Evolutionary conservation across 2,329 filamentous ascomycete genomes (phyloP).

Genomic region (Reticulascus tulasneorum): DNA sequence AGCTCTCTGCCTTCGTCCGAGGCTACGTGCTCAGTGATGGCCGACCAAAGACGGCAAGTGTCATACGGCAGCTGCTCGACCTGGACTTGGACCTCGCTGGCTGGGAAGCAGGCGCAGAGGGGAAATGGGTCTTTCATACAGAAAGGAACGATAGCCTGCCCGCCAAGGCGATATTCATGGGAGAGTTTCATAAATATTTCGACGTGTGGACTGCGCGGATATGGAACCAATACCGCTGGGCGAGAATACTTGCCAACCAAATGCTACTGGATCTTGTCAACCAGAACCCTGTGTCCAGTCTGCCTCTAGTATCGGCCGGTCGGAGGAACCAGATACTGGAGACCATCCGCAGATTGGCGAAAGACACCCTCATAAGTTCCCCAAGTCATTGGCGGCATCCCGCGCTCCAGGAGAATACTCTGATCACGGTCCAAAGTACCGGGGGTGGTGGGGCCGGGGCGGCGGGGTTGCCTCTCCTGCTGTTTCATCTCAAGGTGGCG

Average conservation of each 20-base stretch:
- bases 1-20: conserved; percentile 32
- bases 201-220: conserved; percentile 50
- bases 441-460: conserved; percentile 41
- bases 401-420: conserved; percentile 31
- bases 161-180: conserved; percentile 42
- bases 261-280: conserved; percentile 39
- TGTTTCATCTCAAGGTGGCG: conserved; percentile 45
- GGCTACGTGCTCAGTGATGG: conserved; percentile 32
- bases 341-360: conserved; percentile 33
- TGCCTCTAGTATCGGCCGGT: conserved; percentile 22
- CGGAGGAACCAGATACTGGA: conserved; percentile 27
- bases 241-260: conserved; percentile 49
- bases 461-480: conserved; percentile 41
- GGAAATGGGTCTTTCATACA: conserved; percentile 33
- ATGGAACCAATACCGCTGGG: conserved; percentile 59
- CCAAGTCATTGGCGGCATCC: conserved; percentile 52
- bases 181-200: conserved; percentile 51
- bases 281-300: conserved; percentile 33
- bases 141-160: conserved; percentile 29
- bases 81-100: conserved; percentile 34
- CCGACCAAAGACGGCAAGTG: conserved; percentile 24
- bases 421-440: conserved; percentile 28
- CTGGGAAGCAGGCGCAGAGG: conserved; percentile 31
- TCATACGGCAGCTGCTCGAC: conserved; percentile 34
- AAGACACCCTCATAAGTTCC: conserved; percentile 41